A percentile compares a stretch with the other conserved stretches of the same genome.
These are phyloP conservation scores for Pulveroboletus sp. DNA, from an alignment of 768 basidiomycete genomes.

Conservation along the genomic window DNA sequence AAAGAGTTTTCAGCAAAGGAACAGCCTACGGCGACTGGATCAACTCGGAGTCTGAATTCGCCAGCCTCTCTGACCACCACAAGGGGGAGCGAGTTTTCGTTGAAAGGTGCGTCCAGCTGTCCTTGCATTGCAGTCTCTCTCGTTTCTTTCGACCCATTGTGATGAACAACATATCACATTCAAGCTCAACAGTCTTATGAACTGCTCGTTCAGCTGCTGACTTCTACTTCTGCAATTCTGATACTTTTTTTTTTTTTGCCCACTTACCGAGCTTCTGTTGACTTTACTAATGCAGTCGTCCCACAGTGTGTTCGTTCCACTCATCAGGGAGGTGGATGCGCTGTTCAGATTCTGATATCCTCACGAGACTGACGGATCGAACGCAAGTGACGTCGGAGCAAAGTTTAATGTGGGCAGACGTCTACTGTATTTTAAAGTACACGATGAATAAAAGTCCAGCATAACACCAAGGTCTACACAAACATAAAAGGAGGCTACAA, in stretches of 20 bases:
- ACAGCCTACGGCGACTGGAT: too few relatives aligned
- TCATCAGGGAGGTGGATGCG: too few relatives aligned
- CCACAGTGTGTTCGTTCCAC: neutral
- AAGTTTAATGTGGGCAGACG: too few relatives aligned
- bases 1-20: too few relatives aligned
- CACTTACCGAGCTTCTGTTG: neutral
- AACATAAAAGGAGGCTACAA: slow-evolving; percentile 40
- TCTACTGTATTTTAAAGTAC: slow-evolving; percentile 9
- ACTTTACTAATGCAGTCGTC: neutral
- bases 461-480: slow-evolving; percentile 14
- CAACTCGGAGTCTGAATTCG: too few relatives aligned
- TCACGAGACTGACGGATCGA: neutral
- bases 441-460: slow-evolving; percentile 1
- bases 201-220: slow-evolving; percentile 38
- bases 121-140: too few relatives aligned
- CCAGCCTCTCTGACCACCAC: too few relatives aligned
- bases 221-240: slow-evolving; percentile 43
- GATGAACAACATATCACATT: slow-evolving; percentile 41
- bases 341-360: neutral
- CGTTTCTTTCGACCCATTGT: slow-evolving; percentile 3
- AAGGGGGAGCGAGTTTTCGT: neutral
- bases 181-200: slow-evolving; percentile 50
- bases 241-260: slow-evolving; percentile 10
- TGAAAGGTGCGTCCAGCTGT: neutral
- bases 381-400: too few relatives aligned